A percentile compares a stretch with the other conserved stretches of the same genome.
phyloP scores from a whole-genome alignment of 805 yeast genomes.

The Metschnikowia gelsemii region DNA sequence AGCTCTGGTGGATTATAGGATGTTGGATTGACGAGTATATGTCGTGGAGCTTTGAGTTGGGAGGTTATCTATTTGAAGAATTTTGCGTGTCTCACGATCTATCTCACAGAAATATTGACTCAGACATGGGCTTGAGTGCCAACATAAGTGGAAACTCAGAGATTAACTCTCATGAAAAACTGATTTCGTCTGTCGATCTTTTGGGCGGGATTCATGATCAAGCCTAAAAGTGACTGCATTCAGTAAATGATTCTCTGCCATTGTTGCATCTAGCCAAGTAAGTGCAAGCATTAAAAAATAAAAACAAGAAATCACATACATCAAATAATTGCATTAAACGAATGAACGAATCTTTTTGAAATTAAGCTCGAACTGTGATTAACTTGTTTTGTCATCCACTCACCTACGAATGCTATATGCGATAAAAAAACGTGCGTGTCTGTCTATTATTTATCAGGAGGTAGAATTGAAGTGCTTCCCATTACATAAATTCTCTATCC shows the following conservation, averaged over 20 bases:
- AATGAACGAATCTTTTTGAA: background rate
- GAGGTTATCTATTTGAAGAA: slow-evolving; percentile 47
- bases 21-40: slow-evolving; percentile 78
- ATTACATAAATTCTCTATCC: too few relatives aligned
- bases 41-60: slow-evolving; percentile 63
- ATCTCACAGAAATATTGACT: slow-evolving; percentile 6
- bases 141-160: slow-evolving; percentile 8
- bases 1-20: slow-evolving; percentile 72
- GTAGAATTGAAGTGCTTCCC: too few relatives aligned
- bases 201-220: slow-evolving; percentile 10
- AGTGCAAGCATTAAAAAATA: background rate
- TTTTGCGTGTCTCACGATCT: slow-evolving; percentile 15
- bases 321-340: background rate
- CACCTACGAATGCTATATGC: too few relatives aligned
- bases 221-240: background rate
- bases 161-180: background rate
- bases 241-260: background rate
- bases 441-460: too few relatives aligned
- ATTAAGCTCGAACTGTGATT: too few relatives aligned
- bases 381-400: too few relatives aligned
- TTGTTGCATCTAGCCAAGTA: background rate
- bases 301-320: background rate
- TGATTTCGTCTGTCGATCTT: slow-evolving; percentile 14
- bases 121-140: slow-evolving; percentile 2
- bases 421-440: too few relatives aligned